Evolutionary conservation across 768 basidiomycete genomes (phyloP), one percentile per base, ranked within the genome.

Genomic region (Amanita thiersii): DNA sequence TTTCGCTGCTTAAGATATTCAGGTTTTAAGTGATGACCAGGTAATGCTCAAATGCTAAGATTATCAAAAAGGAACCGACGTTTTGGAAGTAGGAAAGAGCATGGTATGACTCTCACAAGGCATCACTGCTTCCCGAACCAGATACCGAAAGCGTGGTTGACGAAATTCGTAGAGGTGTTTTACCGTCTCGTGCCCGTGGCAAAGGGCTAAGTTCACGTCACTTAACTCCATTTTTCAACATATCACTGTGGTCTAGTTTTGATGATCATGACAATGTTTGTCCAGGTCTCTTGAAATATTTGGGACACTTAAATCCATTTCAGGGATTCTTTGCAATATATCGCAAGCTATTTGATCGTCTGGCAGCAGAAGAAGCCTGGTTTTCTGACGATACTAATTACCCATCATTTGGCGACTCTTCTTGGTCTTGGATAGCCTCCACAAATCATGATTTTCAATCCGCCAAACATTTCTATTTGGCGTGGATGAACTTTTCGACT

Each of bases 1-100:
- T 28, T 19, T 29, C 34, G 9, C 40, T 45, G 35, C 34, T 26
- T 30, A 28, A 39, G 48, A 39, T n/a, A 14, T 40, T 7, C 35
- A 91, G 89, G 83, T 94, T 35, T 71, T 98, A 31, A 90, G 88
- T 52, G 94, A 97, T 59, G 89, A 93, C 46, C 91, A 97, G 75
- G 91, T 89, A 63, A 62, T 76, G 48, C 32, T 37, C 32, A 44
- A 38, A 33, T 18, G 11, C 4, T 33, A 32, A 39, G 12, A 9
- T 26, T 20, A 23, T 20, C 4, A 14, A 20, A 17, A 46, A 44
- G 38, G 54, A 35, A 57, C 47, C 40, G 43, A 42, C 47, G 48
- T 45, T 29, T 39, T 43, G 43, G 58, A 70, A 74, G 67, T 76
- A 94, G 86, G 94, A 98, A 71, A 72, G 96, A 51, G 92, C 96